phyloP scores from a whole-genome alignment of 371 early-diverging fungal genomes.

The Saksenaea vasiformis region DNA sequence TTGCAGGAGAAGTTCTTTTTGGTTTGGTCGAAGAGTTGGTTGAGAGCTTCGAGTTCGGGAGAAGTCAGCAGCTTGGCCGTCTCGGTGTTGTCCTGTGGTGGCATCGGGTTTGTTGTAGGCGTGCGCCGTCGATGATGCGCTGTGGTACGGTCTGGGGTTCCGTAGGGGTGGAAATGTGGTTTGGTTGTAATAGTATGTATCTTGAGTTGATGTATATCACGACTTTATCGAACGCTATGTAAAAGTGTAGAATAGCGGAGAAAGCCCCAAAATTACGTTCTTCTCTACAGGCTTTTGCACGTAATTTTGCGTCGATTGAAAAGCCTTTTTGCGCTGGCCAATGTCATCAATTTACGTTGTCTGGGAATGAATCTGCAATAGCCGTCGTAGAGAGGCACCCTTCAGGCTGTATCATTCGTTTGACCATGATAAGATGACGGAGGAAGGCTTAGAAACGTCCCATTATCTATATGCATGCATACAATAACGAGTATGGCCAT shows the following conservation, averaged over 20 bases:
- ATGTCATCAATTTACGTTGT: too few relatives aligned
- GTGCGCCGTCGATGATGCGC: background rate
- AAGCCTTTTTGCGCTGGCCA: too few relatives aligned
- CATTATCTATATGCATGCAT: too few relatives aligned
- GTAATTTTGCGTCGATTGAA: too few relatives aligned
- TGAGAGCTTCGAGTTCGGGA: background rate
- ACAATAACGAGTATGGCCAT: too few relatives aligned
- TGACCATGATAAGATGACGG: too few relatives aligned
- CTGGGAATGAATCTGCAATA: too few relatives aligned
- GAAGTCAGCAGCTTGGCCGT: background rate
- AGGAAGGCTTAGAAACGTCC: too few relatives aligned
- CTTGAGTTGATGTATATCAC: background rate
- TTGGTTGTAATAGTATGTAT: background rate
- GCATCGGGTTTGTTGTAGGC: background rate
- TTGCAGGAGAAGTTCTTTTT: background rate
- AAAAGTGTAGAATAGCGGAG: background rate
- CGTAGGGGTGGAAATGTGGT: background rate
- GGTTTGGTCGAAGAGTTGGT: background rate
- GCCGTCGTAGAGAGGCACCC: too few relatives aligned
- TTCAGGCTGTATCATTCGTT: too few relatives aligned
- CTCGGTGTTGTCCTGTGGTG: background rate
- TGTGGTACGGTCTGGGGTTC: background rate
- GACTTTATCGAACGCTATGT: background rate
- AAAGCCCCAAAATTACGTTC: too few relatives aligned
- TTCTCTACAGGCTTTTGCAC: too few relatives aligned